Evolutionary conservation across 1,139 yeast genomes (phyloP), one percentile per base, ranked within the genome.

Genomic region (Candida tropicalis): DNA sequence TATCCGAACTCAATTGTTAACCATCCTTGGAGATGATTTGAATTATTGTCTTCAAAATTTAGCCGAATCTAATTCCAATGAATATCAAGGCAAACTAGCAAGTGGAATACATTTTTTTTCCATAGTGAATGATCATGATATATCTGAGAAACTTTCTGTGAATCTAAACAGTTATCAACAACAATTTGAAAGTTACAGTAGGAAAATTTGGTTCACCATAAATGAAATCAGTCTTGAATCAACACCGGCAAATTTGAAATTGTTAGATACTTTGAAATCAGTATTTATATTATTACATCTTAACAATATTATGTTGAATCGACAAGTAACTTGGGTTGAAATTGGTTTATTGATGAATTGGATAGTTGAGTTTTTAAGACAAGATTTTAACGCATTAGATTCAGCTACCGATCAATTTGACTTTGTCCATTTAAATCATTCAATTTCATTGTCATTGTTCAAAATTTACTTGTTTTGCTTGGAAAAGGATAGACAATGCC

Each of bases 51-150:
- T 60, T 18, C 34, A 39, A 13, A 31, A 47, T 25, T 11, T 38
- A 25, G 28, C 41, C 11, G 41, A 39, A 18, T 22, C 35, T 5
- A 41, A 38, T 24, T 20, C 32, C 12, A 35, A 35, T 1, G 18
- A 16, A 13, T 41, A 20, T 16, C 28, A 27, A 16, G 37, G 41
- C 13, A 47, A 39, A 18, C 35, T 59, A n/a, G 40, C 52, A n/a
- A 40, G 50, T 12, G 40, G 57, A 0, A 58, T 63, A 3, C 73
- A 72, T 42, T 54, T 70, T 12, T 68, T 62, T 44, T 57, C 73
- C 4, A 62, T 72, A 4, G 45, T 73, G 17, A 66, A 68, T 47
- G 76, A 71, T 48, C 61, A 58, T 43, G 77, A 69, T 32, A 51
- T 72, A 7, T 48, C 67, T n/a, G 51, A 53, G 12, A 70, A 66